Percentiles rank a stretch among this genome's conserved stretches.
phyloP scores from a whole-genome alignment of 148 eudicot genomes.

The Rhododendron mucronatum region DNA sequence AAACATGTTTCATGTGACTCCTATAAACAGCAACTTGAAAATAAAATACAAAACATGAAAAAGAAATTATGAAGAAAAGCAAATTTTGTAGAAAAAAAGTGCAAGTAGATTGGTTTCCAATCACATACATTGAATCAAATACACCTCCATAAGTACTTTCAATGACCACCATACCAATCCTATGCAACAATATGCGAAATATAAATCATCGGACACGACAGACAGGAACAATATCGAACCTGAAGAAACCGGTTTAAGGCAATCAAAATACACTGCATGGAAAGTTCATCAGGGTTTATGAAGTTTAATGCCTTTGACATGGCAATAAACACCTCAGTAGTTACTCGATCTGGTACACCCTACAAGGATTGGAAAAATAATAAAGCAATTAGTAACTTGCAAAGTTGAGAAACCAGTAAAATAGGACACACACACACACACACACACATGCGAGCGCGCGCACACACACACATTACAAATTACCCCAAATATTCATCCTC shows the following conservation, averaged over 20 bases:
- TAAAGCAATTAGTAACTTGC: conserved; percentile 1
- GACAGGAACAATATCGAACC: conserved; percentile 31
- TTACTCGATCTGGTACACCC: conserved; percentile 97
- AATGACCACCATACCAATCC: neutral
- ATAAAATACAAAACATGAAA: neutral
- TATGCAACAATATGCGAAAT: neutral
- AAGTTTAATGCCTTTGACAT: conserved; percentile 99
- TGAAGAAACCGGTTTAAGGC: conserved; percentile 95
- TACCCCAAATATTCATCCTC: neutral
- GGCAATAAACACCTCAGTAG: conserved; percentile 96
- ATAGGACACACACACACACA: neutral
- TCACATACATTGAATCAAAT: neutral
- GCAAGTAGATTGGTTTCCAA: neutral
- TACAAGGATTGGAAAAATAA: conserved; percentile 16
- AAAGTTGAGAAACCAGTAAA: neutral
- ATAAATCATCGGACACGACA: neutral
- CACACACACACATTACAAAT: neutral
- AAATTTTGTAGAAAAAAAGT: neutral
- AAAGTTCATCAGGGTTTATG: conserved; percentile 96
- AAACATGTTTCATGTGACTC: neutral
- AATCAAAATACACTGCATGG: conserved; percentile 98
- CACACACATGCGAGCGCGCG: no score
- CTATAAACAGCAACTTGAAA: neutral
- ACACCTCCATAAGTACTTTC: neutral
- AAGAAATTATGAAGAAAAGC: neutral